These are phyloP conservation scores for Aureobasidium sp. DNA, from an alignment of 2,329 filamentous ascomycete species.

Conservation along the genomic window DNA sequence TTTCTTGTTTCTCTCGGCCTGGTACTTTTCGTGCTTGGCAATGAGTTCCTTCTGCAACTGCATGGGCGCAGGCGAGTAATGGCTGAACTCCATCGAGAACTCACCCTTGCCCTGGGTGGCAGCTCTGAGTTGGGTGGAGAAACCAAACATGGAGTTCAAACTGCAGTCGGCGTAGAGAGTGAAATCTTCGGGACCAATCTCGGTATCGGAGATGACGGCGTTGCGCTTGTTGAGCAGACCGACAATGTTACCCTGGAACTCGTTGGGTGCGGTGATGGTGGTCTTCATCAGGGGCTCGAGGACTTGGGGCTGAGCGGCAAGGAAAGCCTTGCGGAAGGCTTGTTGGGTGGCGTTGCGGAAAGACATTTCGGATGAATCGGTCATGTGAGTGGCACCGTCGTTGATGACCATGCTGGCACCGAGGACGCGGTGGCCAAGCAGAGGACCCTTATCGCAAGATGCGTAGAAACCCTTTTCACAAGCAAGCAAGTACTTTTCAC, in stretches of 20 bases:
- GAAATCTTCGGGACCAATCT: conserved; percentile 90
- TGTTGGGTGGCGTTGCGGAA: conserved; percentile 94
- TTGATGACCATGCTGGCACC: conserved; percentile 87
- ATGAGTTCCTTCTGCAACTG: conserved; percentile 79
- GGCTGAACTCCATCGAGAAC: conserved; percentile 97
- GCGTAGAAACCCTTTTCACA: conserved; percentile 91
- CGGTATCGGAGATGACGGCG: conserved; percentile 89
- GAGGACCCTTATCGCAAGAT: conserved; percentile 76
- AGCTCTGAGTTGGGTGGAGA: conserved; percentile 82
- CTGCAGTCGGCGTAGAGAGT: conserved; percentile 87
- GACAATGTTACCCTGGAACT: conserved; percentile 96
- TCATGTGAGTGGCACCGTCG: conserved; percentile 94
- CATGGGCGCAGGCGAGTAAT: conserved; percentile 79
- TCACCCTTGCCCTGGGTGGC: conserved; percentile 98
- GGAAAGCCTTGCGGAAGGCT: conserved; percentile 92
- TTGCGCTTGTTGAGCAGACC: conserved; percentile 95
- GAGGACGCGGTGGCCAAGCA: conserved; percentile 88
- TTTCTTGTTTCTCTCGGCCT: conserved; percentile 59
- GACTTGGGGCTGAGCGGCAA: conserved; percentile 70
- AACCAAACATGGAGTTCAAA: conserved; percentile 96
- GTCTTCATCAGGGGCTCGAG: conserved; percentile 98
- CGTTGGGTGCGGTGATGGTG: conserved; percentile 86
- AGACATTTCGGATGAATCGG: conserved; percentile 92
- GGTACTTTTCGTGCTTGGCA: conserved; percentile 60
- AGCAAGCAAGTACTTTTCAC: conserved; percentile 90